Conservation (phyloP, 208 protist species). For the Acanthamoeba royreba region DNA sequence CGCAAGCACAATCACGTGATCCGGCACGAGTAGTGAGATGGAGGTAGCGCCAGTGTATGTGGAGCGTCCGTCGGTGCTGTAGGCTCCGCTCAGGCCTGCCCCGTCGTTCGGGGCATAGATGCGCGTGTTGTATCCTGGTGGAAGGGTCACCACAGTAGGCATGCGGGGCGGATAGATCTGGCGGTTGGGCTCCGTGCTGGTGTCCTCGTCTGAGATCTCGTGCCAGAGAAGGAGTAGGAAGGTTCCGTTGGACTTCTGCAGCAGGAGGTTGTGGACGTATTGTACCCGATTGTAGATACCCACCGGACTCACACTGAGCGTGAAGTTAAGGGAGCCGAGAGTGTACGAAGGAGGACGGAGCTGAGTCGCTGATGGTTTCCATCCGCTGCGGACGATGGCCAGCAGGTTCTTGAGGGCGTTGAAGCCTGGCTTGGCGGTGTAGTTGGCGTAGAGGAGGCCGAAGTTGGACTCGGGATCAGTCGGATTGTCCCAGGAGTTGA, state of each 20-base stretch:
- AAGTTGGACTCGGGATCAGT: not conserved
- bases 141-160: not conserved
- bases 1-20: not conserved
- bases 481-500: not conserved
- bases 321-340: not conserved
- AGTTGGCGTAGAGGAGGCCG: not conserved
- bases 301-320: not conserved
- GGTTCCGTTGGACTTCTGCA: not conserved
- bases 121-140: not conserved
- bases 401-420: not conserved
- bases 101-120: not conserved
- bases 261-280: not conserved
- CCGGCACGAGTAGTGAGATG: not conserved
- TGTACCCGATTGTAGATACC: not conserved
- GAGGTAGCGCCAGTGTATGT: not conserved
- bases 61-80: not conserved
- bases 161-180: not conserved
- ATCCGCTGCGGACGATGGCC: not conserved
- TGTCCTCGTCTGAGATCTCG: not conserved
- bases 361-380: not conserved
- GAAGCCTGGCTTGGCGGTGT: not conserved
- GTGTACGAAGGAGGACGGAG: not conserved
- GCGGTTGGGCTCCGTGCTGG: not conserved
- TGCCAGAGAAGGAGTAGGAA: not conserved
- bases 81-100: not conserved